Base-by-base conservation (phyloP, 768 basidiomycete species). In the Paxillus ammoniavirescens region DNA sequence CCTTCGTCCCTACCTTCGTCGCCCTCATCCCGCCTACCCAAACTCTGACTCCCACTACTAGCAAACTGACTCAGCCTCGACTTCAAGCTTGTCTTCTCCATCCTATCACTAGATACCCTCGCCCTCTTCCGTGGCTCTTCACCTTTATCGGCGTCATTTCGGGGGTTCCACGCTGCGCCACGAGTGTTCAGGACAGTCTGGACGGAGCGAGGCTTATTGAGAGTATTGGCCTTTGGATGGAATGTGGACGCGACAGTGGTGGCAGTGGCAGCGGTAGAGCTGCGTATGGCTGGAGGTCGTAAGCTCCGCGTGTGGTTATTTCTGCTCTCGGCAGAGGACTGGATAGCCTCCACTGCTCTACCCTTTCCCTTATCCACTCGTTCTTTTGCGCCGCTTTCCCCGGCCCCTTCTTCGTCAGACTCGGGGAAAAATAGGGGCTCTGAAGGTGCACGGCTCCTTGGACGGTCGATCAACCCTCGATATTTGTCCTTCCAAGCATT, bases 31-130 rank as follows among this genome's bases (percentile, higher is more conserved):
- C 53, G n/a, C 43, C 61, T 41, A 47, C 58, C 44, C 15, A 60
- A 15, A 54, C 62, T 26, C 57, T 61, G 54, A 15, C 74, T 77
- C 37, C 82, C 82, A 35, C 64, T 65, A 57, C 82, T 74, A 10
- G 84, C 77, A 70, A 84, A 89, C 10, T 69, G 76, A 42, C 70
- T 75, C 52, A 91, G 61, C 47, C 67, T 76, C 47, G 69, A 73
- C 50, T 79, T 74, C 48, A 89, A 67, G 31, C 64, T 72, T 54
- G 70, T 64, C 54, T 58, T 65, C 41, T 63, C 61, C n/a, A 3
- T 46, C 31, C 30, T 56, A 14, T 64, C 67, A 28, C 1, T 49
- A 7, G 56, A 59, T 44, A 67, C 15, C 43, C 61, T 62, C 45
- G 68, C 50, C 36, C 75, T 78, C 69, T 81, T 84, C 55, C 61